Conservation (phyloP, 495 filamentous ascomycete genomes). For the Tirmania nivea region DNA sequence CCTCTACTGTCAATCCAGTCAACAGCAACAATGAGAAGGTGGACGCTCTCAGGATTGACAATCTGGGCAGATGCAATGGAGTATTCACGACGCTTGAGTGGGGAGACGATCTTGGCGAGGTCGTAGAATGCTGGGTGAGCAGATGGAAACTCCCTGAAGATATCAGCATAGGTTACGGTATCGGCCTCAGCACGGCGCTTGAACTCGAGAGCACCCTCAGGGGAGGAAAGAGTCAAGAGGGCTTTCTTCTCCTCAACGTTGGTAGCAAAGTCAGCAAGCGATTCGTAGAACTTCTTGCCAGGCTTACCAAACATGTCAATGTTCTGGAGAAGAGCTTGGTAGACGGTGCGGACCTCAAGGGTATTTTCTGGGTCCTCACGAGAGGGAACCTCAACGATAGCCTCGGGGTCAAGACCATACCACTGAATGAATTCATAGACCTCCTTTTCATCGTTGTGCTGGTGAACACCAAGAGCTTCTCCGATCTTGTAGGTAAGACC, state of each 20-base stretch:
- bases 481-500: constrained; percentile 91
- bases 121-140: constrained; percentile 81
- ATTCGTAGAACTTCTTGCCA: constrained; percentile 91
- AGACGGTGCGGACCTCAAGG: constrained; percentile 77
- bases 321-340: constrained; percentile 80
- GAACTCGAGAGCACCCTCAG: constrained; percentile 81
- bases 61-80: constrained; percentile 91
- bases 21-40: constrained; percentile 96
- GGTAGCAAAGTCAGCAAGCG: constrained; percentile 64
- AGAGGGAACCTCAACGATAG: constrained; percentile 73
- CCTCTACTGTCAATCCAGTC: constrained; percentile 76
- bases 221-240: constrained; percentile 51
- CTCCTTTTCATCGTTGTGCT: constrained; percentile 64
- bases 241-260: constrained; percentile 64
- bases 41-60: constrained; percentile 63
- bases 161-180: constrained; percentile 76
- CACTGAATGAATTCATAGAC: constrained; percentile 70
- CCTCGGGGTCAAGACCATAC: constrained; percentile 62
- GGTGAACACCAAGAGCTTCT: constrained; percentile 92
- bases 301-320: constrained; percentile 93
- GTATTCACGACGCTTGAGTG: constrained; percentile 92
- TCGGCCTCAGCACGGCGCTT: constrained; percentile 87
- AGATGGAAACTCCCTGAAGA: constrained; percentile 67
- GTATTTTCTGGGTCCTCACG: constrained; percentile 49
- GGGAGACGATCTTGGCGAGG: constrained; percentile 67